Evolutionary conservation across 768 basidiomycete genomes (phyloP).

Genomic region (Mycena crocata): DNA sequence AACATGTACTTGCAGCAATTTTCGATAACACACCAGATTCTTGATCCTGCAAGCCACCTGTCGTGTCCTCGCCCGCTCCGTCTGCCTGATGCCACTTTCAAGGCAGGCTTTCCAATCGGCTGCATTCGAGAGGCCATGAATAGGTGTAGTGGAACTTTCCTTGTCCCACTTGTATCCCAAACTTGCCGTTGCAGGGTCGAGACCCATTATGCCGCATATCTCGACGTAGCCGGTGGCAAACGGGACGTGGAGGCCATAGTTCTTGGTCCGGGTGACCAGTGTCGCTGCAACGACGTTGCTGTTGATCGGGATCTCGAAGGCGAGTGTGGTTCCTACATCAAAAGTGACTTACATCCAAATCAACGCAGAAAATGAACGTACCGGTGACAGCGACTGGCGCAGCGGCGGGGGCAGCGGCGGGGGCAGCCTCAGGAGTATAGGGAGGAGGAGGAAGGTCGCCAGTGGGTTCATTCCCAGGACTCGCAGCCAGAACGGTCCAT

Average conservation of each 20-base stretch:
- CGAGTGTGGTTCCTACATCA: neutral
- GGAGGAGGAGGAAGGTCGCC: neutral
- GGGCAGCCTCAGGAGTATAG: neutral
- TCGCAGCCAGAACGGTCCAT: neutral
- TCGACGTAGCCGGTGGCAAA: neutral
- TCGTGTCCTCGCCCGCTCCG: slow-evolving; percentile 3
- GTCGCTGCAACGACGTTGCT: slow-evolving; percentile 7
- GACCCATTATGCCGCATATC: slow-evolving; percentile 7
- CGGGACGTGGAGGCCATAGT: neutral
- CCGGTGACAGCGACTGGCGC: neutral
- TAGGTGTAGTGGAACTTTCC: neutral
- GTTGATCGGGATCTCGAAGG: slow-evolving; percentile 10
- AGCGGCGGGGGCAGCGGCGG: neutral
- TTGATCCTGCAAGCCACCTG: slow-evolving; percentile 6
- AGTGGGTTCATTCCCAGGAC: too few relatives aligned
- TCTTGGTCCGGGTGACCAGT: neutral
- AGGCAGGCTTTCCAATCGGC: slow-evolving; percentile 7
- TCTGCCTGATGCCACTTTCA: neutral
- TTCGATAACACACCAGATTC: slow-evolving; percentile 6
- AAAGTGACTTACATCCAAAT: neutral
- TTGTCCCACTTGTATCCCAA: slow-evolving; percentile 25
- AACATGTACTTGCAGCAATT: neutral
- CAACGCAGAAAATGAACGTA: neutral
- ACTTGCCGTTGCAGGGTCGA: neutral
- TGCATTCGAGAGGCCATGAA: neutral